Percentiles rank a stretch among this genome's conserved stretches.
These are phyloP conservation scores for Acanthochlamys bracteata DNA, from an alignment of 106 monocot genomes.

Conservation along the genomic window DNA sequence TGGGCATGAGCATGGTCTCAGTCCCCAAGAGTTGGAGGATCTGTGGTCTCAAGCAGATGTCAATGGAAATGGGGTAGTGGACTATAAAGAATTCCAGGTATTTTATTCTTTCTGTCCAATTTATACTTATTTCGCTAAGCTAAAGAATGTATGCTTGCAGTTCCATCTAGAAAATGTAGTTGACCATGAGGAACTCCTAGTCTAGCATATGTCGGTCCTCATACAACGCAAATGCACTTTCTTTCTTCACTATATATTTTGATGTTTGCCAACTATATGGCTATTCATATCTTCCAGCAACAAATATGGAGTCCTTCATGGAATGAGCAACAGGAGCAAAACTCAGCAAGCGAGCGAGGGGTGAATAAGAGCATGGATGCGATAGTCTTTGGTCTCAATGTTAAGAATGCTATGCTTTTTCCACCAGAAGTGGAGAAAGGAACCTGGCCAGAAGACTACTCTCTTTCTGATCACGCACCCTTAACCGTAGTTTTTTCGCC, in stretches of 20 bases:
- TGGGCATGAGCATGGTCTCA: constrained; percentile 53
- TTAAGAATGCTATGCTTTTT: constrained; percentile 81
- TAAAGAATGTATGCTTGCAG: neutral
- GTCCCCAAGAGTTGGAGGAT: constrained; percentile 51
- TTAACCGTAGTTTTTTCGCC: constrained; percentile 93
- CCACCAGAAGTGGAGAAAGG: constrained; percentile 93
- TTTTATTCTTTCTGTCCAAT: neutral
- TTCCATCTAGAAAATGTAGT: too few species aligned
- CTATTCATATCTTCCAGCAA: constrained; percentile 14
- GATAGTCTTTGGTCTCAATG: constrained; percentile 51
- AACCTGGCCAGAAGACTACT: constrained; percentile 90
- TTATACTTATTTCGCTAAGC: neutral
- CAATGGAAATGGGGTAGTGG: constrained; percentile 61
- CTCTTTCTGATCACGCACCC: constrained; percentile 96
- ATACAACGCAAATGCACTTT: too few species aligned
- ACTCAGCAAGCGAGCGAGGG: constrained; percentile 7
- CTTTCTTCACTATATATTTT: neutral
- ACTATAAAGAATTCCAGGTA: constrained; percentile 85
- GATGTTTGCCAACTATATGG: neutral
- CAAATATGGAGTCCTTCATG: constrained; percentile 58
- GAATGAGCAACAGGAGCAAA: constrained; percentile 21
- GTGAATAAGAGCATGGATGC: constrained; percentile 11
- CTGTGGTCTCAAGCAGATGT: constrained; percentile 73
- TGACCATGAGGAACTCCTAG: too few species aligned
- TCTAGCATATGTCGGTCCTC: too few species aligned